Evolutionary conservation across 176 grass and related monocot species (phyloP), one percentile per base, ranked within the genome.

Genomic region (Saccharum spontaneum): DNA sequence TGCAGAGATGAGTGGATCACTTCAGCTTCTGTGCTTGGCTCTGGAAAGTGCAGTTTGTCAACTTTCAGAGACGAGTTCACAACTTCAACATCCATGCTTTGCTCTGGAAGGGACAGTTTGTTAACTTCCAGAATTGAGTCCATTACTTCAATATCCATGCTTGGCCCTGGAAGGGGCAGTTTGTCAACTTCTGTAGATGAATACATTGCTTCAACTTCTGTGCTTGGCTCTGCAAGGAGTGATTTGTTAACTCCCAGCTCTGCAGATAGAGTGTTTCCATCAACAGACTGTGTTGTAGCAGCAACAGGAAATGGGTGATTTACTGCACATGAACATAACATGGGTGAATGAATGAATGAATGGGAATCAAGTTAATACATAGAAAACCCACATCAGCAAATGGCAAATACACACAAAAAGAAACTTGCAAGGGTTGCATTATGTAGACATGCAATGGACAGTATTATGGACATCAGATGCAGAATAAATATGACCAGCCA

Each of bases 241-340:
- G 14, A 30, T 34, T 45, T 36, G 55, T 60, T 38, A 40, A 24
- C 10, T 86, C 74, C 54, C 18, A 75, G 26, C 54, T 85, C 28
- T 3, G 8, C 28, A 82, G 34, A n/a, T 65, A 62, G 34, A 10
- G 23, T 31, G 28, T 6, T 55, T 70, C 59, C 69, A 65, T 75
- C 75, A 83, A 79, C 23, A 63, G 40, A 75, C 44, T 75, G 54
- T 39, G 34, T 64, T 84, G 64, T 55, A 22, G 70, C 43, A 38
- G 66, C 46, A 79, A 80, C 63, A 86, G 20, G 36, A 39, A 75
- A 75, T 67, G 46, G 43, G 18, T 23, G 69, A 52, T 83, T 77
- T 45, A 23, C 83, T 92, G 78, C 67, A 89, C 26, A 79, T 78
- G 38, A 69, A 12, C 79, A 90, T 33, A 75, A 38, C 57, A 69